phyloP scores from a whole-genome alignment of 768 basidiomycete species.

The Mycena maculata region DNA sequence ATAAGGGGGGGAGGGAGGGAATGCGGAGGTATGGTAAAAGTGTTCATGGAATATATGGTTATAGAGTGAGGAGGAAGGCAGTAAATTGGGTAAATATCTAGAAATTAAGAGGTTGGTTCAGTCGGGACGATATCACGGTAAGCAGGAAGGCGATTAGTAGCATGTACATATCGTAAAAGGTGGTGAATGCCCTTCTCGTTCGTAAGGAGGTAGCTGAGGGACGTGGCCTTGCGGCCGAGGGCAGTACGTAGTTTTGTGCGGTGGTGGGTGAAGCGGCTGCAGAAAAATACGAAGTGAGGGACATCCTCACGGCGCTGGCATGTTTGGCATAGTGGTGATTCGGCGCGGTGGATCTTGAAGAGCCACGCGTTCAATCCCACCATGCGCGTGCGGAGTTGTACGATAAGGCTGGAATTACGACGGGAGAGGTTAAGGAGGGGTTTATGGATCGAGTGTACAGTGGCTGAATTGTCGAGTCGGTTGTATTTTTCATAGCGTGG shows the following conservation, averaged over 20 bases:
- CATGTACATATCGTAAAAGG: background rate
- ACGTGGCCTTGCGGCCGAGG: background rate
- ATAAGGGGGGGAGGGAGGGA: too few relatives aligned
- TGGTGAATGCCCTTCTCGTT: background rate
- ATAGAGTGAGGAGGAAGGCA: too few relatives aligned
- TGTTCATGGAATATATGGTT: too few relatives aligned
- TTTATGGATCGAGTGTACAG: constrained; percentile 5
- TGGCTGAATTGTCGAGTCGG: background rate
- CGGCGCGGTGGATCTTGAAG: background rate
- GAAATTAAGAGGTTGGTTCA: too few relatives aligned
- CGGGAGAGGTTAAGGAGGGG: background rate
- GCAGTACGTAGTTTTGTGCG: background rate
- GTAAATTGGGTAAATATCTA: too few relatives aligned
- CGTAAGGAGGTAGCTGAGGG: background rate
- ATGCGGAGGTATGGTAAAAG: too few relatives aligned
- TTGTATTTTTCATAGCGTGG: background rate
- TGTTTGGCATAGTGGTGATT: background rate
- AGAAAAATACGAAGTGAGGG: background rate
- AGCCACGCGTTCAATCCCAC: background rate
- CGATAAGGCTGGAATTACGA: constrained; percentile 2
- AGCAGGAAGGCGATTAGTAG: too few relatives aligned
- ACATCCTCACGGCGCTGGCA: too few relatives aligned
- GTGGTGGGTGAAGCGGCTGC: background rate
- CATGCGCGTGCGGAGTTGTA: background rate
- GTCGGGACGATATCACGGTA: too few relatives aligned